Evolutionary conservation across 805 yeast genomes (phyloP), one percentile per base, ranked within the genome.

Genomic region (Candida lessepsii): DNA sequence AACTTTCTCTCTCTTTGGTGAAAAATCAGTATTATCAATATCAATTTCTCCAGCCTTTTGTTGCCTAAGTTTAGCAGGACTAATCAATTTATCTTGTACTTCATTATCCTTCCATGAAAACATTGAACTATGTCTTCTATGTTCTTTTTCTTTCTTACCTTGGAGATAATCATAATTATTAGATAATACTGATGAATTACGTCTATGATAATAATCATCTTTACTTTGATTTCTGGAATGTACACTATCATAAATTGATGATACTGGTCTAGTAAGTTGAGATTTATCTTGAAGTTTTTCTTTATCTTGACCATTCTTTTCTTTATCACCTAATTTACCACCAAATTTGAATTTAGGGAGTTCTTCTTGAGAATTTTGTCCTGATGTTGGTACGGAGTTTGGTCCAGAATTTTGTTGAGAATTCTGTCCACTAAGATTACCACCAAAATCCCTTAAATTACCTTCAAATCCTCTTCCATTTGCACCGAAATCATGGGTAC

Each of bases 51-150:
- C 39, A 18, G 24, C 4, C 17, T 35, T 29, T 16, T 13, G 17
- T 34, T 56, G 51, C 39, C 51, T 53, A 16, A 56, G 40, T 37
- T 59, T 56, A 5, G 53, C 57, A 10, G 65, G 65, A 2, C 61
- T 54, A 5, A 48, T 51, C 29, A 56, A 44, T 34, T 44, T 51
- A 2, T 47, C 45, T 24, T 47, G 47, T 10, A 33, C 43, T 15
- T 23, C 41, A 20, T 35, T 33, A 21, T 37, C 42, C 31, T 76
- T 56, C 47, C 76, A 80, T 38, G 78, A 74, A 43, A 80, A 70
- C 27, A 81, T 60, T 0, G 86, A 80, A 0, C 85, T 78, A 44
- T 78, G 80, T 46, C 86, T 72, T 51, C 76, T 75, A 53, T 80
- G 85, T 27, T 39, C 38, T 10, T 15, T 13, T 4, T 34, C 35